Evolutionary conservation across 2,329 filamentous ascomycete species (phyloP).

Genomic region (Fusarium sterilihyphosum): DNA sequence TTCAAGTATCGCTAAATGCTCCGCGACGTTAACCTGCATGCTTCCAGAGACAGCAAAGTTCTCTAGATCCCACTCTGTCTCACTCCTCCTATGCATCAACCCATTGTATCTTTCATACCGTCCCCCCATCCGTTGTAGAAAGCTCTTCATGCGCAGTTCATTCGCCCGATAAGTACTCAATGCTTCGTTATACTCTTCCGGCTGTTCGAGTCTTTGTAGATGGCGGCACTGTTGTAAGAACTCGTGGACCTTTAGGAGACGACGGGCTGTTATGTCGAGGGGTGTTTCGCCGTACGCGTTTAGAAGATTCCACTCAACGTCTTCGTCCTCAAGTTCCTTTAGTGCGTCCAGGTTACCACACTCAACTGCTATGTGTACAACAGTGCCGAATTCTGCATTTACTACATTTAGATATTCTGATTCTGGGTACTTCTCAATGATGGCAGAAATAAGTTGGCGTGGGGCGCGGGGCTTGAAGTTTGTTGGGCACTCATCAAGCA

Average conservation of each 20-base stretch:
- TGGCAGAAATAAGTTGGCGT: not conserved
- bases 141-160: not conserved
- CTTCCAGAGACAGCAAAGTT: rapidly evolving
- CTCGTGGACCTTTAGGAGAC: not conserved
- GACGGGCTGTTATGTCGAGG: not conserved
- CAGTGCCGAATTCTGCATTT: not conserved
- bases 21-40: rapidly evolving
- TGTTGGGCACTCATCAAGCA: not conserved
- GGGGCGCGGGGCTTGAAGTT: not conserved
- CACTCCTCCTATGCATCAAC: not conserved
- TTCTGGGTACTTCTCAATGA: not conserved
- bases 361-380: not conserved
- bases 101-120: not conserved
- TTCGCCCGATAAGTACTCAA: not conserved
- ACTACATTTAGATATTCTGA: rapidly evolving
- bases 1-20: not conserved
- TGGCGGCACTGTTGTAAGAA: not conserved
- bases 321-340: rapidly evolving
- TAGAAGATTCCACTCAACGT: not conserved
- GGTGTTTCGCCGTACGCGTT: not conserved
- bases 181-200: rapidly evolving
- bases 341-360: not conserved
- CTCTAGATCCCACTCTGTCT: not conserved
- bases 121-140: rapidly evolving
- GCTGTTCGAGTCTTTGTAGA: not conserved